A percentile compares a stretch with the other conserved stretches of the same genome.
Conservation (phyloP, 768 basidiomycete species). For the Mycena metata region DNA sequence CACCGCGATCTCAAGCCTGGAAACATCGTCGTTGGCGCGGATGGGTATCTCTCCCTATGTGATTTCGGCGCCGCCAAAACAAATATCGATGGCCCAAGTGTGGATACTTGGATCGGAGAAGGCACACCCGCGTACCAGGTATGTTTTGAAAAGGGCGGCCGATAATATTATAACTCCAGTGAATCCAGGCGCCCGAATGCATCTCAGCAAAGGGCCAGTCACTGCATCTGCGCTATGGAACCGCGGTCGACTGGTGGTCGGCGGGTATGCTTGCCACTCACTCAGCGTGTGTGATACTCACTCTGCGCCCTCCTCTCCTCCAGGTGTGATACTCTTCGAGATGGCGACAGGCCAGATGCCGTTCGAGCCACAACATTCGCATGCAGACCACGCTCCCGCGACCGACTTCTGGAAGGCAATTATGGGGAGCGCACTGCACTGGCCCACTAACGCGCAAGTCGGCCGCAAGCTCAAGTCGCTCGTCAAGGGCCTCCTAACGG, state of each 20-base stretch:
- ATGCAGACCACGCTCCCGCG: conserved; percentile 8
- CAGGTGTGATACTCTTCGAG: conserved; percentile 67
- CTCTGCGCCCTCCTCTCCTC: too few relatives aligned
- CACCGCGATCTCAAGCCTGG: conserved; percentile 72
- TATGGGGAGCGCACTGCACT: conserved; percentile 48
- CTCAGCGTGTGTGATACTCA: too few relatives aligned
- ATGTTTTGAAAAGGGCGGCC: too few relatives aligned
- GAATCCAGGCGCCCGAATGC: conserved; percentile 59
- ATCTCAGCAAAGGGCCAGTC: conserved; percentile 37
- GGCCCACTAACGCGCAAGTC: conserved; percentile 53
- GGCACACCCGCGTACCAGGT: conserved; percentile 62
- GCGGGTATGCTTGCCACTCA: too few relatives aligned
- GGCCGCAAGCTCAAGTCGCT: conserved; percentile 59
- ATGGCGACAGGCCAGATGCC: conserved; percentile 58
- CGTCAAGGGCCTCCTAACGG: conserved; percentile 55
- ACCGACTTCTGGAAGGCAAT: conserved; percentile 46
- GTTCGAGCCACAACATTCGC: conserved; percentile 13
- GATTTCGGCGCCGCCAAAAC: conserved; percentile 60
- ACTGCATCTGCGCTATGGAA: conserved; percentile 33
- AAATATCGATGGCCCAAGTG: too few relatives aligned
- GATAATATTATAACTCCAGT: too few relatives aligned
- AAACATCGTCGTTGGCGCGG: conserved; percentile 67
- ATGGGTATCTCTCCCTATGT: conserved; percentile 67
- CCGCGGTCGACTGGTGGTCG: conserved; percentile 69
- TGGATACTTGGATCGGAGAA: conserved; percentile 48